Evolutionary conservation across 208 protist species (phyloP), one percentile per base, ranked within the genome.

Genomic region (Crithidia bombi): DNA sequence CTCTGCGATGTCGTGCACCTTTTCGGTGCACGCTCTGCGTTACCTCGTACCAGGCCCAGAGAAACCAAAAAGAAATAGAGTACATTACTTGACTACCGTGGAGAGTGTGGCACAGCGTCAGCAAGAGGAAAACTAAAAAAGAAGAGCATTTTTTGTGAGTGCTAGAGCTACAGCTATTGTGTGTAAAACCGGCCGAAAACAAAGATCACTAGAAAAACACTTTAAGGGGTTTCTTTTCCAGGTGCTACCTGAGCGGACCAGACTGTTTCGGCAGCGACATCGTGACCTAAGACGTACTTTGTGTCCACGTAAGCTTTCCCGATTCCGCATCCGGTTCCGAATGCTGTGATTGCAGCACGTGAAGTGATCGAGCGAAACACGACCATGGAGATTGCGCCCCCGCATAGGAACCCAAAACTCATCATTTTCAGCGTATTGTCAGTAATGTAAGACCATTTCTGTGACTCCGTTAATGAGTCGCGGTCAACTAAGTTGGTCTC

Each of bases 221-320:
- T 46, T 58, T 28, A 74, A 25, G 33, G 12, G 30, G 44, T 71
- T 19, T 39, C 55, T 32, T 75, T 75, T 4, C 68, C n/a, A 25
- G 52, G 71, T 38, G 78, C 55, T 9, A 89, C 86, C 51, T 89
- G 73, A 11, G 86, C 89, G 49, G 78, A 81, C 89, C 89, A 92
- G 5, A 87, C 70, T 3, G 82, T 77, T 55, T 86, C 82, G 10
- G 85, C 86, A 39, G 76, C 64, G 21, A 92, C 75, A 69, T 96
- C 85, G 61, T 96, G 91, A 12, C 91, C 91, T 28, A 96, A 76
- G 36, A 94, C 68, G 67, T 92, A 96, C 61, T 90, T 82, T 5
- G 87, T 84, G 59, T 96, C 91, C 21, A 96, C 88, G 43, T 94
- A 96, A 12, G 91, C 73, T 59, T 87, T 90, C 11, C 91, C 91